Percentiles rank a stretch among this genome's conserved stretches.
Conservation (phyloP, 23 red algal genomes). For the Agarophyton chilense region DNA sequence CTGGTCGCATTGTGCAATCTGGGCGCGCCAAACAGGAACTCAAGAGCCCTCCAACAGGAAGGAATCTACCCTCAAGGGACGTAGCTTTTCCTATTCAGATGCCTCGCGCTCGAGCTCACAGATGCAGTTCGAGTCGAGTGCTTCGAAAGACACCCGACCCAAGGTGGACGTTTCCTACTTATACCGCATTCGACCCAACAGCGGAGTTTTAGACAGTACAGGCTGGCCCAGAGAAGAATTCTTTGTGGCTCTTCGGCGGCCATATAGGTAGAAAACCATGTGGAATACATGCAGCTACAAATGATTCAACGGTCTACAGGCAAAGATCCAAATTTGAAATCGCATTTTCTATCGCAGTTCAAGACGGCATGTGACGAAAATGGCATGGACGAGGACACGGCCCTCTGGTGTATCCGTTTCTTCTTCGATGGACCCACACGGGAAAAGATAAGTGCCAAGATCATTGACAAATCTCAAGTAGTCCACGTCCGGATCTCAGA, state of each 20-base stretch:
- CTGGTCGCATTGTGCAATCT: not conserved
- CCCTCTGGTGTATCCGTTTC: slow-evolving; percentile 14
- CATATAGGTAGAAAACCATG: not conserved
- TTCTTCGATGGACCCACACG: slow-evolving; percentile 16
- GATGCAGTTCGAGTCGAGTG: not conserved
- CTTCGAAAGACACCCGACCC: not conserved
- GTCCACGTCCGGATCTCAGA: not conserved
- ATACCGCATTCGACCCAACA: slow-evolving; percentile 13
- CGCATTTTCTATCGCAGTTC: slow-evolving; percentile 26
- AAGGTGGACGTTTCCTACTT: slow-evolving; percentile 2
- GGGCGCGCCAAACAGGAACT: not conserved
- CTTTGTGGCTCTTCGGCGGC: not conserved
- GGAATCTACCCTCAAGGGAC: not conserved
- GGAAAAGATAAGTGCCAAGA: slow-evolving; percentile 2
- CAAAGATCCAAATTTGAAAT: slow-evolving; percentile 13
- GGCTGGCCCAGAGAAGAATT: not conserved
- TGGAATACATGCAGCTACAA: not conserved
- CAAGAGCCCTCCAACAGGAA: not conserved
- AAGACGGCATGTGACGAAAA: slow-evolving; percentile 38
- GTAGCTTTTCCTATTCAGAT: not conserved
- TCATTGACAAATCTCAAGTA: not conserved
- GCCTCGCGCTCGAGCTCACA: not conserved
- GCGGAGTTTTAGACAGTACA: not conserved
- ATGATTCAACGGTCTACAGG: slow-evolving; percentile 26
- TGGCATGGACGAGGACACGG: not conserved